These are phyloP conservation scores for Penicillium antarcticum DNA, from an alignment of 495 filamentous ascomycete genomes.

Conservation along the genomic window DNA sequence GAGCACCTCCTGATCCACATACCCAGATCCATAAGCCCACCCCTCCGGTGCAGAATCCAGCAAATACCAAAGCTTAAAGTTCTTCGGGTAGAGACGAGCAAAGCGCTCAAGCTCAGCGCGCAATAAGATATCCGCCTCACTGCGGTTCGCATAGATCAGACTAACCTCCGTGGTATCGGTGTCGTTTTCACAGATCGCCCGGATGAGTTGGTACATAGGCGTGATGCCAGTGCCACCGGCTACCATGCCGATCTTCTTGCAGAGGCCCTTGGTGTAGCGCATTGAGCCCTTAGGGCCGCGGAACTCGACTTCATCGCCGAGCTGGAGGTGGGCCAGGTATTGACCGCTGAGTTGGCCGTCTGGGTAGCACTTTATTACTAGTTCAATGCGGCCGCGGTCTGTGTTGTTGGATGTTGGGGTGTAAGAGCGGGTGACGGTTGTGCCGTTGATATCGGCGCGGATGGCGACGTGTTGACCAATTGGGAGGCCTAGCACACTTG, in stretches of 20 bases:
- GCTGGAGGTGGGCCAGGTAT: conserved; percentile 41
- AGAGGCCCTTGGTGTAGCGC: conserved; percentile 34
- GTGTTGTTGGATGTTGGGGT: conserved; percentile 52
- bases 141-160: conserved; percentile 46
- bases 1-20: conserved; percentile 24
- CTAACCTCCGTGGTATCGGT: conserved; percentile 45
- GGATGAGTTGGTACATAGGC: conserved; percentile 54
- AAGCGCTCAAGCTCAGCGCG: conserved; percentile 48
- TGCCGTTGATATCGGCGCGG: conserved; percentile 39
- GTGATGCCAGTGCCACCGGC: conserved; percentile 58
- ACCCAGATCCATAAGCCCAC: conserved; percentile 28
- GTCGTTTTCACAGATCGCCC: conserved; percentile 49
- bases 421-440: conserved; percentile 44
- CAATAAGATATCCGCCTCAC: conserved; percentile 37
- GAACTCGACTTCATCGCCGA: conserved; percentile 43
- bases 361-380: conserved; percentile 49
- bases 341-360: conserved; percentile 45
- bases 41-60: conserved; percentile 31
- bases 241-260: conserved; percentile 43
- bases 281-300: conserved; percentile 50
- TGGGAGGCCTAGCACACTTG: conserved; percentile 46
- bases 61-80: conserved; percentile 46
- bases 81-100: conserved; percentile 32
- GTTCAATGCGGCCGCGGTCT: conserved; percentile 42
- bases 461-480: conserved; percentile 55